Conservation (phyloP, 148 eudicot genomes). For the Talinum fruticosum region DNA sequence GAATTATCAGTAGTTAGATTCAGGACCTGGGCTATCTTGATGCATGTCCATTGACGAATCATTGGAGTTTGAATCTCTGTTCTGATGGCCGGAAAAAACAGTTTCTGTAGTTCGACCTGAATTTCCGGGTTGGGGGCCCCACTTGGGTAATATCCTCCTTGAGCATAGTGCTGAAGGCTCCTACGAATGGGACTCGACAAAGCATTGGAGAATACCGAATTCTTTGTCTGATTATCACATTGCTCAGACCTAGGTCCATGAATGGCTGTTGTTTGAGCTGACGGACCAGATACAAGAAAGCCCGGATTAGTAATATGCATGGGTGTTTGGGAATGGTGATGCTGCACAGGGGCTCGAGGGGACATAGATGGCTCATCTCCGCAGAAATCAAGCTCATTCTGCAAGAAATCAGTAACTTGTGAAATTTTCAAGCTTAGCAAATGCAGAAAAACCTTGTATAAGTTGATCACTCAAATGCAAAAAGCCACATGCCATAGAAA, state of each 20-base stretch:
- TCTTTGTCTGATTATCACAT: conserved; percentile 56
- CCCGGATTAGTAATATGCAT: conserved; percentile 23
- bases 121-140: conserved; percentile 25
- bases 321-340: conserved; percentile 24
- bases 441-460: neutral
- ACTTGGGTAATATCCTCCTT: conserved; percentile 41
- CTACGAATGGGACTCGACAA: conserved; percentile 78
- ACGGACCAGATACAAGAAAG: conserved; percentile 26
- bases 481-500: neutral
- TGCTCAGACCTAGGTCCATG: conserved; percentile 49
- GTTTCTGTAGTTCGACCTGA: conserved; percentile 37
- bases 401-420: conserved; percentile 15
- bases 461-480: neutral
- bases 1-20: conserved; percentile 46
- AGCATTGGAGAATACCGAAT: conserved; percentile 80
- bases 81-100: conserved; percentile 33
- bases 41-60: conserved; percentile 93
- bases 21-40: conserved; percentile 67
- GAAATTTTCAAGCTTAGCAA: conserved; percentile 1
- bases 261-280: conserved; percentile 21
- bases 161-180: conserved; percentile 69
- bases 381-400: conserved; percentile 37
- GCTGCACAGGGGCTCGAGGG: conserved; percentile 34
- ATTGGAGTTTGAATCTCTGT: conserved; percentile 47
- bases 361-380: conserved; percentile 42